Evolutionary conservation across 768 basidiomycete species (phyloP).

Genomic region (Naganishia friedmannii): DNA sequence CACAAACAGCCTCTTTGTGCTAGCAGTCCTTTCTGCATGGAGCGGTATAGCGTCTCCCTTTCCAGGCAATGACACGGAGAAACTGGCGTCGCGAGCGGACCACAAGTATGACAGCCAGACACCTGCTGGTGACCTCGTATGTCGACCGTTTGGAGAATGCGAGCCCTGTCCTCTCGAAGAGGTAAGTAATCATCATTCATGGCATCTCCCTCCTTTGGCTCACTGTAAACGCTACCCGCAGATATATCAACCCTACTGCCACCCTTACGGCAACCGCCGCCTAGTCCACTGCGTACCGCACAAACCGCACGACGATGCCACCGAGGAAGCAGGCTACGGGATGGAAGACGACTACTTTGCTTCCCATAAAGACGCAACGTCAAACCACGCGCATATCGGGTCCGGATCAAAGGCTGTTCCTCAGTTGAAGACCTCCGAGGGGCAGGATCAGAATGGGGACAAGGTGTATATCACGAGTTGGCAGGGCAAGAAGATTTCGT

Average conservation of each 20-base stretch:
- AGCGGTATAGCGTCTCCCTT: neutral
- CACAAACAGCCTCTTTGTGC: neutral
- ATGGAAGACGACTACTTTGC: constrained; percentile 27
- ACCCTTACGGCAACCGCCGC: constrained; percentile 91
- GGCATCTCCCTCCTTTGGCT: too few relatives aligned
- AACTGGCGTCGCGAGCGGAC: neutral
- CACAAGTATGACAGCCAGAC: constrained; percentile 20
- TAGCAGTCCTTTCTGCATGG: neutral
- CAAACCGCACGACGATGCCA: constrained; percentile 16
- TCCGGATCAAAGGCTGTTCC: constrained; percentile 17
- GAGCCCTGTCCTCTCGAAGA: constrained; percentile 56
- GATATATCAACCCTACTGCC: constrained; percentile 84
- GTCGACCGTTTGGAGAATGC: constrained; percentile 54
- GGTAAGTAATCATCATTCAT: constrained; percentile 41
- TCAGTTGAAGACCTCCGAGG: constrained; percentile 1
- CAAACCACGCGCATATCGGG: constrained; percentile 8
- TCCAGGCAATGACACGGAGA: neutral
- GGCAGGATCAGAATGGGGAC: constrained; percentile 18
- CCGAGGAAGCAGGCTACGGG: constrained; percentile 26
- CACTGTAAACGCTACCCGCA: too few relatives aligned
- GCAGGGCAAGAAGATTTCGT: constrained; percentile 22
- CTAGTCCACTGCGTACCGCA: constrained; percentile 71
- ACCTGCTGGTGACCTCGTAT: constrained; percentile 42
- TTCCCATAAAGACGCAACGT: constrained; percentile 8
- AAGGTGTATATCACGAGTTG: constrained; percentile 23